phyloP scores from a whole-genome alignment of 2,329 filamentous ascomycete genomes.

The Rhinocladiella mackenziei region DNA sequence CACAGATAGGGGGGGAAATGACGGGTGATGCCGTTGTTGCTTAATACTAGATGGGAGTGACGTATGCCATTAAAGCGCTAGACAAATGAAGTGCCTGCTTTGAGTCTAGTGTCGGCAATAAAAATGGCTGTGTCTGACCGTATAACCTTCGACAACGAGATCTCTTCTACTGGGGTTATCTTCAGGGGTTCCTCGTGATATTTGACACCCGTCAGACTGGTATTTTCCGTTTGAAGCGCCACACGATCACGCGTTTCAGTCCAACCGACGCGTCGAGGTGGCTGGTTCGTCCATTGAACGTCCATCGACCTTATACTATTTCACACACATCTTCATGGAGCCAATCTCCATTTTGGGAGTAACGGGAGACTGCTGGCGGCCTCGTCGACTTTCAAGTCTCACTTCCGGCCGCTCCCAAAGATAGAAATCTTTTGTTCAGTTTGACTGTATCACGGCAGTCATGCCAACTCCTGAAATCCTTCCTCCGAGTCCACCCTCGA shows the following conservation, averaged over 20 bases:
- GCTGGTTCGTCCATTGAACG: background rate
- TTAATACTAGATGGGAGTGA: too few species aligned
- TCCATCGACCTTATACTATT: background rate
- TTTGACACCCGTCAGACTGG: too few species aligned
- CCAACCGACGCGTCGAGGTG: conserved; percentile 4
- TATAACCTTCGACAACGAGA: too few species aligned
- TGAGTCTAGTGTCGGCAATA: background rate
- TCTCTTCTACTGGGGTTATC: too few species aligned
- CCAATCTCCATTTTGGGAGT: background rate
- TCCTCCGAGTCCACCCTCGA: conserved; percentile 30
- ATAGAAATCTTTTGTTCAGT: background rate
- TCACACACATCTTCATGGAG: conserved; percentile 6
- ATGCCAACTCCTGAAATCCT: conserved; percentile 27
- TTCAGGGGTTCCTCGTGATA: too few species aligned
- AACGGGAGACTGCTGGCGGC: conserved; percentile 19
- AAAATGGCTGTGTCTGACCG: too few species aligned
- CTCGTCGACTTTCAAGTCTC: conserved; percentile 1
- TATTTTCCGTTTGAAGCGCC: too few species aligned
- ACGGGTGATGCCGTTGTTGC: too few species aligned
- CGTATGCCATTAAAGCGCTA: background rate
- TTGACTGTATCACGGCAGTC: conserved; percentile 5
- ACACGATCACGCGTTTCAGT: too few species aligned
- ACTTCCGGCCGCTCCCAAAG: background rate
- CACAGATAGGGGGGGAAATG: too few species aligned
- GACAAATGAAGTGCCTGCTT: background rate